Percentiles rank a stretch among this genome's conserved stretches.
These are phyloP conservation scores for Pleurotus sapidus DNA, from an alignment of 768 basidiomycete species.

Conservation along the genomic window DNA sequence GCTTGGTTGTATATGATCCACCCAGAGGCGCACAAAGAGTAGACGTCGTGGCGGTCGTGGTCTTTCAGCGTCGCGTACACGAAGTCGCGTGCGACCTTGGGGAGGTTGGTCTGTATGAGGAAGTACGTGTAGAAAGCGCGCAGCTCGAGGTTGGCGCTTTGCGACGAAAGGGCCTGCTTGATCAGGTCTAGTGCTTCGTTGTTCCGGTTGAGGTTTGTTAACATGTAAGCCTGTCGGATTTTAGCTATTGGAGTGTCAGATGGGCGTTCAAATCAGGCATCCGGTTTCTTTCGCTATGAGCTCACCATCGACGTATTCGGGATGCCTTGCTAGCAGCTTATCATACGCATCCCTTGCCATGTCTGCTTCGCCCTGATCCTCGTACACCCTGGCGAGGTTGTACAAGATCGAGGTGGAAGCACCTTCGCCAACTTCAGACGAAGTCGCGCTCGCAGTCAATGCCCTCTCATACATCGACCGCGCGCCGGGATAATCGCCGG, in stretches of 20 bases:
- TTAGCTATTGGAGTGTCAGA: conserved; percentile 60
- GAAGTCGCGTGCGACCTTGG: conserved; percentile 80
- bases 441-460: conserved; percentile 50
- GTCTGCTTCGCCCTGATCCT: conserved; percentile 71
- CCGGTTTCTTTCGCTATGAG: conserved; percentile 9
- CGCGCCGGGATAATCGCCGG: conserved; percentile 56
- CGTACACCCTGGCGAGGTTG: conserved; percentile 90
- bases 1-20: conserved; percentile 85
- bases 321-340: conserved; percentile 84
- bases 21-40: conserved; percentile 86
- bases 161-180: conserved; percentile 84
- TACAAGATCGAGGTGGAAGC: conserved; percentile 84
- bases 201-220: conserved; percentile 61
- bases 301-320: conserved; percentile 94
- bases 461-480: conserved; percentile 70
- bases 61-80: conserved; percentile 87
- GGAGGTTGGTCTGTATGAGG: conserved; percentile 73
- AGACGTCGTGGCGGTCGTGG: conserved; percentile 83
- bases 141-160: conserved; percentile 76
- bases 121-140: conserved; percentile 94
- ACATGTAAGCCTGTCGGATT: conserved; percentile 85
- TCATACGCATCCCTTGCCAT: conserved; percentile 85
- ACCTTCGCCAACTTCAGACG: conserved; percentile 52
- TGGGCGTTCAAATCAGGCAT: conserved; percentile 1
- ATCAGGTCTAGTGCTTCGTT: conserved; percentile 85